phyloP scores from a whole-genome alignment of 140 eudicot genomes.

The Cichorium intybus region DNA sequence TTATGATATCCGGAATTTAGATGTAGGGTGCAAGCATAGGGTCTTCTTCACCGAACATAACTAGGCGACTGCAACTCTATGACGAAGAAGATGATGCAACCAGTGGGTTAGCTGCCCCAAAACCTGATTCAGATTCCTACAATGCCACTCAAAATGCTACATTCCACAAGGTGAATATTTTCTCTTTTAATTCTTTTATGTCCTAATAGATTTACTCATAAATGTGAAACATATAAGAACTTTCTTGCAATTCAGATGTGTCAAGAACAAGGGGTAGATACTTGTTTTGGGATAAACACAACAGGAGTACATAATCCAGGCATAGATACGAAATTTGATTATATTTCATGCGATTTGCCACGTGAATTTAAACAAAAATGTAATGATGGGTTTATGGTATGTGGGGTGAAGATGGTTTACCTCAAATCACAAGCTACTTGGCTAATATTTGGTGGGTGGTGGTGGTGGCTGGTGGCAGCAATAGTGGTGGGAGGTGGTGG shows the following conservation, averaged over 20 bases:
- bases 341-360: constrained; percentile 41
- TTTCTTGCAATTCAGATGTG: too few relatives aligned
- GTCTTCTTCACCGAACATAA: constrained; percentile 62
- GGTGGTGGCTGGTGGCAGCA: too few relatives aligned
- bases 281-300: too few relatives aligned
- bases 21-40: constrained; percentile 71
- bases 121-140: constrained; percentile 74
- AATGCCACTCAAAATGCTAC: constrained; percentile 22
- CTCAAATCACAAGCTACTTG: constrained; percentile 45
- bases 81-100: constrained; percentile 86
- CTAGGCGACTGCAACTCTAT: constrained; percentile 59
- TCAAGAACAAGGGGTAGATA: too few relatives aligned
- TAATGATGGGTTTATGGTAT: constrained; percentile 29
- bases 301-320: constrained; percentile 32
- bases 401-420: constrained; percentile 37
- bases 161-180: constrained; percentile 49
- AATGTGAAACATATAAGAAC: too few relatives aligned
- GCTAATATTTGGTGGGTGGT: constrained; percentile 47
- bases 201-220: background rate
- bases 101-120: constrained; percentile 72
- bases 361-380: constrained; percentile 42
- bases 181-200: background rate
- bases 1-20: too few relatives aligned
- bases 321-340: constrained; percentile 42
- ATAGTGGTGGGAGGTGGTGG: too few relatives aligned